These are phyloP conservation scores for Aspergillus pseudotamarii DNA, from an alignment of 2,329 filamentous ascomycete genomes.

Conservation along the genomic window DNA sequence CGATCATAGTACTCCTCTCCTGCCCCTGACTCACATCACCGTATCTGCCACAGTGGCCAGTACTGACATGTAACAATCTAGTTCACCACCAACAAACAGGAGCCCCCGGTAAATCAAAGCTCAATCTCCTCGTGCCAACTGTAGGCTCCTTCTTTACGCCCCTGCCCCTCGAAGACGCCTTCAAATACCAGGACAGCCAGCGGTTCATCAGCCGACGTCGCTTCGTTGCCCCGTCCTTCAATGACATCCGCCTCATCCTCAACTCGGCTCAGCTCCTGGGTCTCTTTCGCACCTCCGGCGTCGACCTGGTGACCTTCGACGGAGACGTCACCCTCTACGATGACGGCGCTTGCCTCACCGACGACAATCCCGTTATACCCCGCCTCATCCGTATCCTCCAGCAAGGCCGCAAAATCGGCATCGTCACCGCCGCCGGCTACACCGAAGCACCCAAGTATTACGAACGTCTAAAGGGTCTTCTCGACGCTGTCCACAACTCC, in stretches of 20 bases:
- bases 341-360: slow-evolving; percentile 77
- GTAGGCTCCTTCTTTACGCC: slow-evolving; percentile 94
- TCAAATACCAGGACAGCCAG: slow-evolving; percentile 83
- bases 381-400: slow-evolving; percentile 71
- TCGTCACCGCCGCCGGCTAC: slow-evolving; percentile 96
- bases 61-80: slow-evolving; percentile 35
- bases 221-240: slow-evolving; percentile 96
- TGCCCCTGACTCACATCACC: not conserved
- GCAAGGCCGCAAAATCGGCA: slow-evolving; percentile 81
- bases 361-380: slow-evolving; percentile 75
- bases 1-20: slow-evolving; percentile 72
- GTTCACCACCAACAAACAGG: slow-evolving; percentile 70
- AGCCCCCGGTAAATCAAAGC: slow-evolving; percentile 75
- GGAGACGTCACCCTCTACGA: slow-evolving; percentile 96
- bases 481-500: slow-evolving; percentile 73
- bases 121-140: slow-evolving; percentile 87
- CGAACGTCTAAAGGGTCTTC: slow-evolving; percentile 78
- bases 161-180: slow-evolving; percentile 83
- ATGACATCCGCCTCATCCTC: slow-evolving; percentile 88
- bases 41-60: not conserved
- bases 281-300: slow-evolving; percentile 70
- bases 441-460: slow-evolving; percentile 86
- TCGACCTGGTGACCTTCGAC: slow-evolving; percentile 92
- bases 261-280: slow-evolving; percentile 96
- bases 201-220: slow-evolving; percentile 87